phyloP scores from a whole-genome alignment of 208 protist genomes.

The Acanthamoeba castellanii region DNA sequence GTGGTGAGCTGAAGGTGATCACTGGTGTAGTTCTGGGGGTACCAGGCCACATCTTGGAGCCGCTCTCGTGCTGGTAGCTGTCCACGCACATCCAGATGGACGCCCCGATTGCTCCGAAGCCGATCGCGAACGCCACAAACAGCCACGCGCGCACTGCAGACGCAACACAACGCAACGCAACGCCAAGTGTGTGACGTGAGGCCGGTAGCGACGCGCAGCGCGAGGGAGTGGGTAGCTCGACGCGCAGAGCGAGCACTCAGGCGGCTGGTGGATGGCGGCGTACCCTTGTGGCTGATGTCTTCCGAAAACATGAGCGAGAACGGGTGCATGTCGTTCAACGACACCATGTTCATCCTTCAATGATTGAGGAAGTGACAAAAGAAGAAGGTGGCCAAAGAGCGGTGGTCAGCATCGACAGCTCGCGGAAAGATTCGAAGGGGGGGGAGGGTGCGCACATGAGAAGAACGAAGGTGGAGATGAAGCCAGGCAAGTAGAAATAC shows the following conservation, averaged over 20 bases:
- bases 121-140: constrained; percentile 53
- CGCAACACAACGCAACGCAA: background rate
- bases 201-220: too few relatives aligned
- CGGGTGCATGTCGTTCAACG: constrained; percentile 28
- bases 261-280: background rate
- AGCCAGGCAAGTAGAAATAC: constrained; percentile 51
- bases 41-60: constrained; percentile 55
- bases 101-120: constrained; percentile 3
- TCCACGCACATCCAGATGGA: constrained; percentile 71
- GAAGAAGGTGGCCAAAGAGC: background rate
- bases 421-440: too few relatives aligned
- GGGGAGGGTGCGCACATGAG: constrained; percentile 5
- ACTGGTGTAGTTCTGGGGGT: background rate
- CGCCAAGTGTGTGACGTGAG: background rate
- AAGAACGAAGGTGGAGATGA: constrained; percentile 52
- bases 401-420: background rate
- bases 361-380: background rate
- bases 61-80: constrained; percentile 23
- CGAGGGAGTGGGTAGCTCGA: background rate
- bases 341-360: constrained; percentile 69
- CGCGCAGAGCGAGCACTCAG: background rate
- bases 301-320: constrained; percentile 52
- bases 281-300: constrained; percentile 38
- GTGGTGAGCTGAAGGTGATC: background rate
- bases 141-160: constrained; percentile 42